A percentile compares a stretch with the other conserved stretches of the same genome.
Conservation (phyloP, 208 protist species). For the Acanthamoeba quina region DNA sequence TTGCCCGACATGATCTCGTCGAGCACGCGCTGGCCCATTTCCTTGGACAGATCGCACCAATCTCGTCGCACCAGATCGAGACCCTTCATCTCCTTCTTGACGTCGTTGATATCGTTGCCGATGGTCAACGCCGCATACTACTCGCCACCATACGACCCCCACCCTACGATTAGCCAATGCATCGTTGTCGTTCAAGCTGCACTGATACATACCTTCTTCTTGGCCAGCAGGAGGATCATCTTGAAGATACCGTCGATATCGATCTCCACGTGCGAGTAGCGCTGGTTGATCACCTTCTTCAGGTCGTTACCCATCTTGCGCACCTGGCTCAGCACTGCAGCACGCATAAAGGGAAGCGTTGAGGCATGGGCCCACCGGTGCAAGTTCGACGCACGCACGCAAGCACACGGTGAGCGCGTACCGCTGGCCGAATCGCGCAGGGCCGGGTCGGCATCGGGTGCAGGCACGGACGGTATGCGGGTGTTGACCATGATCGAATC, state of each 20-base stretch:
- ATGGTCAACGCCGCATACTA: slow-evolving; percentile 94
- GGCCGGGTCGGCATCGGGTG: slow-evolving; percentile 4
- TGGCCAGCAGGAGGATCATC: slow-evolving; percentile 97
- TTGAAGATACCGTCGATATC: slow-evolving; percentile 99
- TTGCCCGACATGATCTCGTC: slow-evolving; percentile 94
- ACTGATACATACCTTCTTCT: slow-evolving; percentile 94
- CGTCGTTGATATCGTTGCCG: slow-evolving; percentile 45
- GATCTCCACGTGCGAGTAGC: slow-evolving; percentile 98
- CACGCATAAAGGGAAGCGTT: not conserved
- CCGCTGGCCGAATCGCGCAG: not conserved
- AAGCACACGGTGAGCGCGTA: not conserved
- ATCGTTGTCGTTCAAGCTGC: slow-evolving; percentile 80
- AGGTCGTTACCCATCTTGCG: slow-evolving; percentile 94
- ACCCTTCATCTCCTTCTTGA: slow-evolving; percentile 96
- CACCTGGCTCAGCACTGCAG: slow-evolving; percentile 90
- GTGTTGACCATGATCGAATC: slow-evolving; percentile 99
- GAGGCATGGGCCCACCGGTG: too few relatives aligned
- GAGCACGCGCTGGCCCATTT: slow-evolving; percentile 92
- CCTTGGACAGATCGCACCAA: slow-evolving; percentile 98
- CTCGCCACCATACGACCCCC: not conserved
- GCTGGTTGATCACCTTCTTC: slow-evolving; percentile 97
- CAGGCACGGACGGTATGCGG: slow-evolving; percentile 86
- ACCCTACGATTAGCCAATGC: not conserved
- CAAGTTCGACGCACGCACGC: too few relatives aligned
- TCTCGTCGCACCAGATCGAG: slow-evolving; percentile 99